phyloP scores from a whole-genome alignment of 805 yeast species.

The Kazachstania kunashirensis region DNA sequence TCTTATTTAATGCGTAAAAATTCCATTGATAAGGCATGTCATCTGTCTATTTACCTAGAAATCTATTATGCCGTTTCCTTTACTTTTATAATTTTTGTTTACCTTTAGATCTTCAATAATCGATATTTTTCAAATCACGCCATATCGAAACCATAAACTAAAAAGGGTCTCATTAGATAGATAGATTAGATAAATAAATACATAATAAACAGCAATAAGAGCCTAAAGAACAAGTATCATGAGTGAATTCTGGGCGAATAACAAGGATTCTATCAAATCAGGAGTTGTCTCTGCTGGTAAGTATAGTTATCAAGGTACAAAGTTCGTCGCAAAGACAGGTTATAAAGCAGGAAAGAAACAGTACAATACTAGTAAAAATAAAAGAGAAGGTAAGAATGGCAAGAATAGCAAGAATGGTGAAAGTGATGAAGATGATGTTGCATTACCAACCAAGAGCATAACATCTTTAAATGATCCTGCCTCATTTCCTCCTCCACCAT shows the following conservation, averaged over 20 bases:
- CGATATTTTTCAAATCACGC: neutral
- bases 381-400: constrained; percentile 6
- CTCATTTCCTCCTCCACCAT: constrained; percentile 33
- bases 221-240: constrained; percentile 3
- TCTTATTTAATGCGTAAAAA: constrained; percentile 8
- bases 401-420: constrained; percentile 11
- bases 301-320: constrained; percentile 32
- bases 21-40: constrained; percentile 13
- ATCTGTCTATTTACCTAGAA: neutral
- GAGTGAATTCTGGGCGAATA: constrained; percentile 35
- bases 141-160: neutral
- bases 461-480: constrained; percentile 11
- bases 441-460: constrained; percentile 1
- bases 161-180: neutral
- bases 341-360: constrained; percentile 33
- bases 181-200: neutral
- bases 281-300: constrained; percentile 32
- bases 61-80: neutral
- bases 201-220: neutral
- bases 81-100: neutral
- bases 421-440: constrained; percentile 8
- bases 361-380: constrained; percentile 15
- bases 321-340: constrained; percentile 34
- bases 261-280: constrained; percentile 32
- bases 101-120: neutral